Conservation (phyloP, 768 basidiomycete species). For the Mycena sanguinolenta region DNA sequence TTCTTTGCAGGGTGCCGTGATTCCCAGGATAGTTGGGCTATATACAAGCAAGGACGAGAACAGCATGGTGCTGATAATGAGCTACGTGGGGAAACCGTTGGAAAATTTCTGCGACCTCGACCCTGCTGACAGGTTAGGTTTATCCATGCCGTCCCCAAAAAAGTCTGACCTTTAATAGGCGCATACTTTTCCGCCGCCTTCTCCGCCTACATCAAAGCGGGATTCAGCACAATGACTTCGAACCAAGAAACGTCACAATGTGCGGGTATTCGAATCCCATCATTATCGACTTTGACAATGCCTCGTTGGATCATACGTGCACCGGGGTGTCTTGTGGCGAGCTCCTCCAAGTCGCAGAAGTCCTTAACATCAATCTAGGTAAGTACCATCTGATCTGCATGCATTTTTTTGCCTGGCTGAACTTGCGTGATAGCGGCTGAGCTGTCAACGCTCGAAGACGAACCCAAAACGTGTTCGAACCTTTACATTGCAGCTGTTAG, state of each 20-base stretch:
- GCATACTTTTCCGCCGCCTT: conserved; percentile 12
- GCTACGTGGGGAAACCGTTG: conserved; percentile 3
- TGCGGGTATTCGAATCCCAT: neutral
- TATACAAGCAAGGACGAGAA: conserved; percentile 5
- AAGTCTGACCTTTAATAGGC: neutral
- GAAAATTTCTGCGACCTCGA: neutral
- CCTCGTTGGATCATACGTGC: conserved; percentile 12
- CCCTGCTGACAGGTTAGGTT: neutral
- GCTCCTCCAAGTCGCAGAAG: conserved; percentile 4
- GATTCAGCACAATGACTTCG: conserved; percentile 19
- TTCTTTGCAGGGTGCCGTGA: conserved; percentile 8
- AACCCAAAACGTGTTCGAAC: too few species aligned
- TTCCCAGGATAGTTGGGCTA: conserved; percentile 15
- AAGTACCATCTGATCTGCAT: too few species aligned
- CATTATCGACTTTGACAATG: conserved; percentile 20
- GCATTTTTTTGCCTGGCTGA: too few species aligned
- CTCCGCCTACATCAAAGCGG: conserved; percentile 4
- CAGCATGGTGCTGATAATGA: conserved; percentile 3
- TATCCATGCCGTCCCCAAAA: neutral
- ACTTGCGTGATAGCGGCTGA: too few species aligned
- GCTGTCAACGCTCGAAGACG: too few species aligned
- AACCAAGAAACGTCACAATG: conserved; percentile 16
- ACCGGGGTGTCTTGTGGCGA: conserved; percentile 9
- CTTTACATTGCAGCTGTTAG: too few species aligned
- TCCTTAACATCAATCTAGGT: too few species aligned